Percentiles rank a stretch among this genome's conserved stretches.
Evolutionary conservation across 163 green algal genomes (phyloP).

Genomic region (Chlamydomonas reinhardtii): DNA sequence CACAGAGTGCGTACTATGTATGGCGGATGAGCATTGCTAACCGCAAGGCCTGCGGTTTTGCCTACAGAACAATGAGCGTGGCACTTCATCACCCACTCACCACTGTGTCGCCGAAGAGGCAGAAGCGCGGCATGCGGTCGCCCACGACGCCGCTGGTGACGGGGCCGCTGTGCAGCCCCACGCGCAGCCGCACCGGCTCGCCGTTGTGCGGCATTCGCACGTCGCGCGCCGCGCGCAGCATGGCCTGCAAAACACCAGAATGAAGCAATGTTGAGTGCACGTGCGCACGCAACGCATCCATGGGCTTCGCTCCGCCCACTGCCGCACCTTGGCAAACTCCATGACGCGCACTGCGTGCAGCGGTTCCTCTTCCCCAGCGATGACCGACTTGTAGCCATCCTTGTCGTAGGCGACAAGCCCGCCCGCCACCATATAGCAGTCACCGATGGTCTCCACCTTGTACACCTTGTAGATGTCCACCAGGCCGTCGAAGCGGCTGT

Average conservation of each 20-base stretch:
- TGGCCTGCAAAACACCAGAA: neutral
- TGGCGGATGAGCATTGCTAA: too few species aligned
- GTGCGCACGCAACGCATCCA: too few species aligned
- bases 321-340: neutral
- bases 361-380: neutral
- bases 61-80: too few species aligned
- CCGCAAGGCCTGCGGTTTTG: too few species aligned
- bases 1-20: too few species aligned
- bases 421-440: constrained; percentile 46
- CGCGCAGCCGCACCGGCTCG: constrained; percentile 45
- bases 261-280: too few species aligned
- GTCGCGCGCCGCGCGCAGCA: neutral
- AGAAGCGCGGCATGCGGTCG: constrained; percentile 33
- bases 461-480: neutral
- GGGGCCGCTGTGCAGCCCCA: constrained; percentile 55
- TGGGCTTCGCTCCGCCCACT: too few species aligned
- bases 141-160: constrained; percentile 52
- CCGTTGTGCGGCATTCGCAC: constrained; percentile 15
- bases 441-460: neutral
- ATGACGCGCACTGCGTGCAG: neutral
- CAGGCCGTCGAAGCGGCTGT: neutral
- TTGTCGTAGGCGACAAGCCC: constrained; percentile 34
- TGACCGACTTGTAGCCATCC: constrained; percentile 3
- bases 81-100: too few species aligned
- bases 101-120: constrained; percentile 56